Base-by-base conservation (phyloP, 2,329 filamentous ascomycete species). In the Xylaria sp. region DNA sequence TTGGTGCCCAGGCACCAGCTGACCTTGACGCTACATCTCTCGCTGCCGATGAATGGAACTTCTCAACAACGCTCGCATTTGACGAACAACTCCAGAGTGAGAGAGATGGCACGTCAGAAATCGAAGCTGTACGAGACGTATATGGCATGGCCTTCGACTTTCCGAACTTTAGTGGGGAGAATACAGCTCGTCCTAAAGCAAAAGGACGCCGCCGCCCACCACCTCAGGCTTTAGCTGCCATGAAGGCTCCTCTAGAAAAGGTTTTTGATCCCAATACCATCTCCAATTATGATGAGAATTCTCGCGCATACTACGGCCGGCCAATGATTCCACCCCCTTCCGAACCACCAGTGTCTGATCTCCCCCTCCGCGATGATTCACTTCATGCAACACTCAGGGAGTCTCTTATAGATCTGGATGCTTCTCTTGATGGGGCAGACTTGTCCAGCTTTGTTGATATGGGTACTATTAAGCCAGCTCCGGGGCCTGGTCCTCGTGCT, bases 251-350 rank as follows among this genome's bases (percentile, higher is more conserved):
- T 0, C 78, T 91, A 3, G 88, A 91, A 71, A 90, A 90, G 70
- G 81, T 91, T 0, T 91, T 91, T 74, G 89, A 91, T 67, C 88
- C 88, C 5, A 88, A 90, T 75, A 90, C 89, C 0, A 85, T 89
- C 40, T 87, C 88, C 1, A 89, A 85, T 69, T 91, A 91, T 70
- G 85, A 89, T 27, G 88, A 91, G 68, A 90, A 91, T 70, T 88
- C 87, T 21, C 82, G 86, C 35, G 82, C 82, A 48, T 90, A 90
- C 73, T 91, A 91, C 72, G 86, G 87, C 21, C 81, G 80, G 40
- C 79, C 78, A 0, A 80, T 84, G 29, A 81, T 81, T 1, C 80
- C 81, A 3, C 78, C 74, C 29, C 69, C 75, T 13, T 73, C 77
- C 18, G 71, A 74, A 25, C 68, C 73, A 8, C 63, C 70, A 12